Base-by-base conservation (phyloP, 1,284 basidiomycete genomes). In the Sporisorium iseilematis-ciliati region DNA sequence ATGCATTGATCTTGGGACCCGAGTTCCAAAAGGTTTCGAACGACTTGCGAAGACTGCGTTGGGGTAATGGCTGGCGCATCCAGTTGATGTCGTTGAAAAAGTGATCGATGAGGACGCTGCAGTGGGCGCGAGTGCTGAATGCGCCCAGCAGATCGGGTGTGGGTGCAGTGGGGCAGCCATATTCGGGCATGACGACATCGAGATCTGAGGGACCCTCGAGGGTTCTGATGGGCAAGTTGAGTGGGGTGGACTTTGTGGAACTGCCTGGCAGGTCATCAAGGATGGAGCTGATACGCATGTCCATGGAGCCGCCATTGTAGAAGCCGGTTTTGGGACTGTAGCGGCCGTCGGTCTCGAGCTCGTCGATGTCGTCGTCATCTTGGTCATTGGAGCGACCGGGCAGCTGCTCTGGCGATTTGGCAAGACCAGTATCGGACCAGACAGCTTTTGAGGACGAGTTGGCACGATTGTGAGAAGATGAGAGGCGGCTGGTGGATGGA, bases 61-160 rank as follows among this genome's bases (percentile, higher is more conserved):
- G 75, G 0, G 78, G 76, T 18, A 80, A 41, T 2, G 77, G 78
- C 52, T 80, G 79, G n/a, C 81, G 75, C 43, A 83, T 65, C 81
- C 81, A 83, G 51, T 82, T 83, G 68, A 80, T 72, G 54, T 79
- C 67, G 42, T 73, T 55, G 62, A 78, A 82, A 51, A 69, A 83
- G 29, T 82, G 80, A 45, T 79, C 72, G 41, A 81, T 56, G 18
- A 83, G 70, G 7, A 59, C 50, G 20, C 62, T 68, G 59, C 69
- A 74, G 18, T 77, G 63, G 2, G 67, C 65, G 8, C 69, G 67
- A 8, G 64, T 61, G 50, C 68, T 79, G 41, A 82, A 65, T 2
- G 75, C 70, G 2, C 75, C 59, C 7, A 78, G 55, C 3, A 82
- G 63, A 52, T 73, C 57, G 4, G 73, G 65, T 4, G 73, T 70